Base-by-base conservation (phyloP, 1,139 yeast species). In the Taphrina flavorubra region DNA sequence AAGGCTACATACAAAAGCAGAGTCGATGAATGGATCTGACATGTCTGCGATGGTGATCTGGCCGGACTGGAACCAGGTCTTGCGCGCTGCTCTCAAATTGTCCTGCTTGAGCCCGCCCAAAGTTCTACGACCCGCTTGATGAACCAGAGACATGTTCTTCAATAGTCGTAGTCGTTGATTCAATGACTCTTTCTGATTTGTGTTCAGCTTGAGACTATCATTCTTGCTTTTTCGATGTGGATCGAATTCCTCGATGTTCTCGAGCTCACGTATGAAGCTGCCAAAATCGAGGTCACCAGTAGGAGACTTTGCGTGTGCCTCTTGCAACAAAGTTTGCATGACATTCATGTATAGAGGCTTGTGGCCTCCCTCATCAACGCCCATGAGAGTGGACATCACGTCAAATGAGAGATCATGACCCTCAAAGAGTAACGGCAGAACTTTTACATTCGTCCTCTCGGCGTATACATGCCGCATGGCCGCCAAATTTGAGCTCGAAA, bases 91-190 rank as follows among this genome's bases (percentile, higher is more conserved):
- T 46, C n/a, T n/a, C 25, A 46, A 20, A 13, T 4, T 18, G 11
- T 46, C 25, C 25, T n/a, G 18, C 11, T 16, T 46, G 18, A 10
- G 6, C 2, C 18, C 18, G 18, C 18, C 25, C 10, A 46, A 16
- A n/a, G 18, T 8, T 18, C 25, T 16, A 13, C 51, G 18, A 46
- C 25, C 51, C 11, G 51, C 51, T 46, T 46, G 51, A 18, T 46
- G 51, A n/a, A 16, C 51, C 11, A 46, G 51, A 46, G 51, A 46
- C 51, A 46, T 46, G 51, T 10, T 18, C 51, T 46, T 46, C 51
- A 46, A 8, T 5, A 46, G 51, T n/a, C 18, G 3, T 10, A 46
- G 51, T 46, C 51, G 51, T 46, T 46, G 51, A 2, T 13, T 46
- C 25, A 46, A 18, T 10, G 51, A 46, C 25, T 46, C 51, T 16